A percentile compares a stretch with the other conserved stretches of the same genome.
Conservation (phyloP, 1,284 basidiomycete genomes). For the Irpex sp. region DNA sequence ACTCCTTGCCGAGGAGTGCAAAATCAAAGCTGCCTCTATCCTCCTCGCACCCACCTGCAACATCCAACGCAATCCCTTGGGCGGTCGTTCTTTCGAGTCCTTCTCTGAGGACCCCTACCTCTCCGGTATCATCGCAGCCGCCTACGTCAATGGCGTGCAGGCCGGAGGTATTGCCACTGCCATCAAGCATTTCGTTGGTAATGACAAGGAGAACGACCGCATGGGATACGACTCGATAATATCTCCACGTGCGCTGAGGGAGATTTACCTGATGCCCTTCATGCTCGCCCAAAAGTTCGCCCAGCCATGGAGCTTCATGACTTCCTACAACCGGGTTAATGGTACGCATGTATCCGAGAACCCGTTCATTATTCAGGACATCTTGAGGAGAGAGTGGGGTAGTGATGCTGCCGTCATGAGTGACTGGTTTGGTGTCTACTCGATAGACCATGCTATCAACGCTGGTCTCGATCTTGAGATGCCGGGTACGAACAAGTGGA, state of each 20-base stretch:
- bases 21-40: conserved; percentile 63
- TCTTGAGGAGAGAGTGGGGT: conserved; percentile 76
- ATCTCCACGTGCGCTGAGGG: conserved; percentile 68
- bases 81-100: conserved; percentile 74
- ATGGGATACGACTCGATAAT: conserved; percentile 61
- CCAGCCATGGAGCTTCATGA: conserved; percentile 71
- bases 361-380: conserved; percentile 52
- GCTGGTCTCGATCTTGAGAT: conserved; percentile 78
- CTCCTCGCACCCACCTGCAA: conserved; percentile 79
- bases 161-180: conserved; percentile 64
- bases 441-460: conserved; percentile 61
- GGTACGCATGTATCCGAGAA: conserved; percentile 74
- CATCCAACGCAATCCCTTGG: conserved; percentile 73
- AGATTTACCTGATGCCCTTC: conserved; percentile 75
- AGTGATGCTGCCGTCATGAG: conserved; percentile 74
- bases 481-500: conserved; percentile 72
- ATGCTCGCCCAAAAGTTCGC: conserved; percentile 77
- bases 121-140: conserved; percentile 64
- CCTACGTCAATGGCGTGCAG: conserved; percentile 75
- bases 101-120: conserved; percentile 81
- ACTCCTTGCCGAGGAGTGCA: conserved; percentile 70
- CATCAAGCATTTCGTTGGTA: conserved; percentile 72
- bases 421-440: conserved; percentile 78
- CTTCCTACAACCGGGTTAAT: conserved; percentile 70
- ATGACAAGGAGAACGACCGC: conserved; percentile 73